Evolutionary conservation across 257 asterid species (phyloP).

Genomic region (Cruciata laevipes): DNA sequence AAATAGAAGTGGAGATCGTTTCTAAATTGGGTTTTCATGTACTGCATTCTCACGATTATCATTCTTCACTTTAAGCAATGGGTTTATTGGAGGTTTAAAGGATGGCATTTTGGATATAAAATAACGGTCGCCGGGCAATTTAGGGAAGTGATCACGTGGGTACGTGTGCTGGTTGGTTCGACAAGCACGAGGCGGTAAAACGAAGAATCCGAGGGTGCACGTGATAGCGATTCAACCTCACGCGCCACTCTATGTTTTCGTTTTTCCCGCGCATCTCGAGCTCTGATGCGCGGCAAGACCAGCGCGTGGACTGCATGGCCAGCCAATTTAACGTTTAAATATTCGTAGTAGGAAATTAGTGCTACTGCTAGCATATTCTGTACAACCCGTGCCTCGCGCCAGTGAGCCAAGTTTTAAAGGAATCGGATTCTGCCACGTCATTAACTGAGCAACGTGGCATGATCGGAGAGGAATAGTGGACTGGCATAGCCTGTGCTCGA

Average conservation of each 20-base stretch:
- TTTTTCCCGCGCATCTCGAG: not conserved
- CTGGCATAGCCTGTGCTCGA: not conserved
- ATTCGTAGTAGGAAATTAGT: not conserved
- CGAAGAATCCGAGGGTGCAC: conserved; percentile 23
- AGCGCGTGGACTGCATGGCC: conserved; percentile 5
- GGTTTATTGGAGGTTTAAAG: not conserved
- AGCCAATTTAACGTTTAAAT: not conserved
- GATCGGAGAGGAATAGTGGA: not conserved
- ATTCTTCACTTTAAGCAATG: too few species aligned
- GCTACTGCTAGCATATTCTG: conserved; percentile 8
- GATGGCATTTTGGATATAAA: conserved; percentile 20
- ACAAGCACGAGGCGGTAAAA: conserved; percentile 23
- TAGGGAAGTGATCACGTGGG: conserved; percentile 26
- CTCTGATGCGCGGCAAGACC: not conserved
- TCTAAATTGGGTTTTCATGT: too few species aligned
- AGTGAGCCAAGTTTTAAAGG: not conserved
- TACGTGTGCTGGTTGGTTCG: conserved; percentile 8
- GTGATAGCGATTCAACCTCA: conserved; percentile 12
- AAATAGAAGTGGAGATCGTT: too few species aligned
- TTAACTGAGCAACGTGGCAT: not conserved
- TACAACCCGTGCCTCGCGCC: not conserved
- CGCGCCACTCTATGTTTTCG: not conserved
- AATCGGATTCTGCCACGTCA: not conserved
- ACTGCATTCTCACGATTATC: too few species aligned
- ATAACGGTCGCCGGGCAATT: not conserved